Conservation (phyloP, 2,329 filamentous ascomycete species). For the Huntiella savannae region DNA sequence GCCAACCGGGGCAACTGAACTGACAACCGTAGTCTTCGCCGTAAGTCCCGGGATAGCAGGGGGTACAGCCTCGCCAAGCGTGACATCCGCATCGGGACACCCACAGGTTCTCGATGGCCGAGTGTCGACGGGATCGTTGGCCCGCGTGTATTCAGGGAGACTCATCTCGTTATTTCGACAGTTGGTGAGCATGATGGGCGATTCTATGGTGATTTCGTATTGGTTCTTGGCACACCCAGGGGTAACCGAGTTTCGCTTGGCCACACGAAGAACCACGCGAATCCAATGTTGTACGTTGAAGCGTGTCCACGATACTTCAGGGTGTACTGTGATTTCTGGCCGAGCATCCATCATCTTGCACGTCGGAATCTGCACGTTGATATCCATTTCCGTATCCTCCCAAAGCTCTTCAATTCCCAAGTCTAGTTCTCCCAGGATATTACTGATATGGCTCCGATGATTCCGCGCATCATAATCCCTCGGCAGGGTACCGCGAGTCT, state of each 20-base stretch:
- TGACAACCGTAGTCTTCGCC: slow-evolving; percentile 2
- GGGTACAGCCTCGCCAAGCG: neutral
- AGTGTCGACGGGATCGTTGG: slow-evolving; percentile 30
- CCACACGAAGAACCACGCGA: slow-evolving; percentile 62
- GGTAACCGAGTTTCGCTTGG: slow-evolving; percentile 61
- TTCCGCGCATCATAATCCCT: slow-evolving; percentile 15
- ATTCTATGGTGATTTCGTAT: slow-evolving; percentile 93
- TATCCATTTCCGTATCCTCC: slow-evolving; percentile 84
- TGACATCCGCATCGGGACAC: slow-evolving; percentile 27
- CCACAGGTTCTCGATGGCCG: slow-evolving; percentile 29
- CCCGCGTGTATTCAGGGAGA: slow-evolving; percentile 54
- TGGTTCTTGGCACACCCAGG: slow-evolving; percentile 55
- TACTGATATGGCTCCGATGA: slow-evolving; percentile 26
- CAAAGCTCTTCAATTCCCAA: slow-evolving; percentile 51
- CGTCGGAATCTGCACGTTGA: slow-evolving; percentile 78
- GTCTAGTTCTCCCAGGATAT: slow-evolving; percentile 64
- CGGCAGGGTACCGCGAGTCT: slow-evolving; percentile 21
- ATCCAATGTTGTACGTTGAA: slow-evolving; percentile 95
- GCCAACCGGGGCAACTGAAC: neutral
- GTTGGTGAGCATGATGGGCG: slow-evolving; percentile 80
- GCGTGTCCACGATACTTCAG: slow-evolving; percentile 84
- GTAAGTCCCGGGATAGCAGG: slow-evolving; percentile 1
- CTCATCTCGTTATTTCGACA: slow-evolving; percentile 86
- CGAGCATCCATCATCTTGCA: slow-evolving; percentile 72
- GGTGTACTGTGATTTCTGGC: slow-evolving; percentile 47